phyloP scores from a whole-genome alignment of 2,329 filamentous ascomycete genomes.

The Pseudocercospora crystallina region DNA sequence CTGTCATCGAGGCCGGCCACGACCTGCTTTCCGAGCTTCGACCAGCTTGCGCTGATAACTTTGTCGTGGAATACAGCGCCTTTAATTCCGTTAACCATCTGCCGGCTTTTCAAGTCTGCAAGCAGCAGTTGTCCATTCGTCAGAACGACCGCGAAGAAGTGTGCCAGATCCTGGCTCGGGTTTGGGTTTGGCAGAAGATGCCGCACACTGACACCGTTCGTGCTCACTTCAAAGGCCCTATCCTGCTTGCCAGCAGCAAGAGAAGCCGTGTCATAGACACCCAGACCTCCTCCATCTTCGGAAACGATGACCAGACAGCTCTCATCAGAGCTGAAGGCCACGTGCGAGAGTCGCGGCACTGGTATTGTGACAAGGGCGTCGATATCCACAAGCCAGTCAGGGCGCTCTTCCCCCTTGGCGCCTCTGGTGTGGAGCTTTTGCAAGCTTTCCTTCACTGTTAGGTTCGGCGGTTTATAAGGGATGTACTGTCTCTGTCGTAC shows the following conservation, averaged over 20 bases:
- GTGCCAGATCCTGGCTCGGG: constrained; percentile 59
- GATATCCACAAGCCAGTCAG: constrained; percentile 47
- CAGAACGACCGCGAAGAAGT: constrained; percentile 75
- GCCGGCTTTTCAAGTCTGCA: constrained; percentile 71
- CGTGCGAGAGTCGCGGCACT: constrained; percentile 77
- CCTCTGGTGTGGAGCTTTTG: constrained; percentile 26
- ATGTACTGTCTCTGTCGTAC: constrained; percentile 71
- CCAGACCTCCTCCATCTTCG: constrained; percentile 76
- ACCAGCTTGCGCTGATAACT: constrained; percentile 88
- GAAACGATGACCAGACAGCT: constrained; percentile 79
- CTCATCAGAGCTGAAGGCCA: constrained; percentile 90
- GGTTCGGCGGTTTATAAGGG: constrained; percentile 3
- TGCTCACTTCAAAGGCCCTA: constrained; percentile 72
- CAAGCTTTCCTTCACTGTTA: constrained; percentile 39
- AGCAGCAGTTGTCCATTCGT: constrained; percentile 78
- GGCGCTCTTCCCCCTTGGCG: constrained; percentile 14
- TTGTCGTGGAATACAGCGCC: constrained; percentile 67
- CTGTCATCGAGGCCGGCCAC: constrained; percentile 83
- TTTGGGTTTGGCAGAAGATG: constrained; percentile 79
- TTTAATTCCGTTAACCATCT: constrained; percentile 57
- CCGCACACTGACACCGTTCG: constrained; percentile 71
- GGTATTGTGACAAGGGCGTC: constrained; percentile 62
- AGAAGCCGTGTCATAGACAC: constrained; percentile 74
- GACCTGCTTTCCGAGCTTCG: constrained; percentile 86
- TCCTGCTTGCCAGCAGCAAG: constrained; percentile 66